These are phyloP conservation scores for Leishmania amazonensis DNA, from an alignment of 208 protist species.

Conservation along the genomic window DNA sequence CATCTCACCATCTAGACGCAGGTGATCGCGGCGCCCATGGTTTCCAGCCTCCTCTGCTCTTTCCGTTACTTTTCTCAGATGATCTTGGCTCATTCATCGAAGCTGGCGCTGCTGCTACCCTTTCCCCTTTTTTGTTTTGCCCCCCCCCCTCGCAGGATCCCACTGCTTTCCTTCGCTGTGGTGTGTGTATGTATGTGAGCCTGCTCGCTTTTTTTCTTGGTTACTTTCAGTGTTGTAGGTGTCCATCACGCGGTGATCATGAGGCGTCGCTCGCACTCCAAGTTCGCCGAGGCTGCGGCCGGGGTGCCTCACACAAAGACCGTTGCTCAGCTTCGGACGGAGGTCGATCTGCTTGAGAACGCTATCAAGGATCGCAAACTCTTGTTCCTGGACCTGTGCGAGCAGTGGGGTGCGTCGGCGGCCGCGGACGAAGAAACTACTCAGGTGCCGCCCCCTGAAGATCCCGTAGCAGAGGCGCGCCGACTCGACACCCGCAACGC, in stretches of 20 bases:
- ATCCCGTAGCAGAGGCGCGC: constrained; percentile 26
- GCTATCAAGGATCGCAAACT: constrained; percentile 40
- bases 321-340: constrained; percentile 31
- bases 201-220: not conserved
- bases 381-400: constrained; percentile 30
- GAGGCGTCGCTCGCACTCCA: constrained; percentile 1
- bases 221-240: not conserved
- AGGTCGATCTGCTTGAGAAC: constrained; percentile 33
- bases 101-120: not conserved
- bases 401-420: constrained; percentile 10
- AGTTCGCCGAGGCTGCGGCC: not conserved
- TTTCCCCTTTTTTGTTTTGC: not conserved
- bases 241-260: not conserved
- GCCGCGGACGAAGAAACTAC: not conserved
- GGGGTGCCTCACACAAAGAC: not conserved
- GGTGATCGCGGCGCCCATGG: not conserved
- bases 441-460: constrained; percentile 1
- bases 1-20: not conserved
- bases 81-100: not conserved
- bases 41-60: not conserved
- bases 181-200: not conserved
- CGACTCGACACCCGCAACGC: constrained; percentile 46
- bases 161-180: not conserved
- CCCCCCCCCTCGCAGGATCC: not conserved
- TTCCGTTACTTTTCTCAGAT: not conserved